Percentiles rank a stretch among this genome's conserved stretches.
phyloP scores from a whole-genome alignment of 306 rosid genomes.

The Fragaria iinumae region DNA sequence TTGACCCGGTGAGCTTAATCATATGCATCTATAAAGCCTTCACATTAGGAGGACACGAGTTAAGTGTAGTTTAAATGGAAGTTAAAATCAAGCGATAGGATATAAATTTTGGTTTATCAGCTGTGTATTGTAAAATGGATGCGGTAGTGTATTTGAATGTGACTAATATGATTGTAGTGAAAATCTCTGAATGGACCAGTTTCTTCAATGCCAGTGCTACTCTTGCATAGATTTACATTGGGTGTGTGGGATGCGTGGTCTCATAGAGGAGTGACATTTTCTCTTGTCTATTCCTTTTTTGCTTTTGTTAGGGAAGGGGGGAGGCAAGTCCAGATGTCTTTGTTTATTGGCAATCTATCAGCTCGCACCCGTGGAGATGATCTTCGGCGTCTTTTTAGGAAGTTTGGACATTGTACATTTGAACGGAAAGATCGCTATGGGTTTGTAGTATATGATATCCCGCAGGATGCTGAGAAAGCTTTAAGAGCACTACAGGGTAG shows the following conservation, averaged over 20 bases:
- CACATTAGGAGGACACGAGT: background rate
- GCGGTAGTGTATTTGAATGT: background rate
- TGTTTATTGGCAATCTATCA: constrained; percentile 55
- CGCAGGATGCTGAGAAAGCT: constrained; percentile 51
- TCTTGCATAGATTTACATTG: background rate
- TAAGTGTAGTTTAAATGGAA: background rate
- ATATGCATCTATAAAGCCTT: background rate
- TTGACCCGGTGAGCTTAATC: background rate
- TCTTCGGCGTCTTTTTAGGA: constrained; percentile 43
- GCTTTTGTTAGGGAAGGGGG: background rate
- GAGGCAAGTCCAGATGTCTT: constrained; percentile 46
- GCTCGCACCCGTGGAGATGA: constrained; percentile 46
- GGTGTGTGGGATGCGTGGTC: background rate
- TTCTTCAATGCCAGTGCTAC: background rate
- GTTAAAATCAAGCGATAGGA: too few relatives aligned
- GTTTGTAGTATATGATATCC: constrained; percentile 52
- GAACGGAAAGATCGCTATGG: constrained; percentile 60
- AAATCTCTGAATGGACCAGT: background rate
- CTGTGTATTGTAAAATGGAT: background rate
- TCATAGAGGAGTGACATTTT: background rate
- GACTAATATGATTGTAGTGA: background rate
- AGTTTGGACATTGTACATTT: constrained; percentile 54
- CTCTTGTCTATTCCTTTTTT: background rate
- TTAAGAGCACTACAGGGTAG: constrained; percentile 54
- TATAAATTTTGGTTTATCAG: background rate